Conservation (phyloP, 164 flowering plant species). For the Vitis labrusca region DNA sequence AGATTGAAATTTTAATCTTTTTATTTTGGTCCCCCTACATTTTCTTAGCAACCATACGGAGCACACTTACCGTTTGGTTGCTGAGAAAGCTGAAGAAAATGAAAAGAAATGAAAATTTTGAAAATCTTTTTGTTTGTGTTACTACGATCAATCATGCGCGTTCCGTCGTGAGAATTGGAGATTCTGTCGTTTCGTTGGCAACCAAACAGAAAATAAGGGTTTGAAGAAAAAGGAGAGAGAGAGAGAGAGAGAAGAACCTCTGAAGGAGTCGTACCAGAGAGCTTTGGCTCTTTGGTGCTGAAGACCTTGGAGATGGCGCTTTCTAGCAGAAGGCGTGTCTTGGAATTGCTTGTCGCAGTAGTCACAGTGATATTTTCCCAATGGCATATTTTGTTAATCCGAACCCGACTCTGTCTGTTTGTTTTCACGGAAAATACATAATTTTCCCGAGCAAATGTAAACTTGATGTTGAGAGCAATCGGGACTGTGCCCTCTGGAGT, state of each 20-base stretch:
- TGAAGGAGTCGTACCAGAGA: constrained; percentile 71
- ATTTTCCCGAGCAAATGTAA: too few relatives aligned
- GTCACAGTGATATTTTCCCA: constrained; percentile 85
- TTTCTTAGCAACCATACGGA: too few relatives aligned
- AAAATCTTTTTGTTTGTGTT: background rate
- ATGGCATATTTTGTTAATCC: constrained; percentile 39
- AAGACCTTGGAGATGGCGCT: constrained; percentile 76
- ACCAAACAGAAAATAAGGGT: background rate
- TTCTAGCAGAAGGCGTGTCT: constrained; percentile 71
- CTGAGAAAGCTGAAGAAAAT: background rate
- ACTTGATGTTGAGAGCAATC: too few relatives aligned
- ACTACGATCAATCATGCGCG: background rate
- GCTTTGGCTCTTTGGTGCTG: constrained; percentile 77
- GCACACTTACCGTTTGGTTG: background rate
- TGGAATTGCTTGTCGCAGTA: constrained; percentile 94
- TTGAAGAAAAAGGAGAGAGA: background rate
- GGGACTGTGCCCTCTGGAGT: too few relatives aligned
- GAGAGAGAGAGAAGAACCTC: constrained; percentile 19
- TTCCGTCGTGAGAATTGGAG: background rate
- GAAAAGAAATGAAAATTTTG: background rate
- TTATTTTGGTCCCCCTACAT: too few relatives aligned
- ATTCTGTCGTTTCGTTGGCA: background rate
- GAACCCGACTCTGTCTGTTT: too few relatives aligned
- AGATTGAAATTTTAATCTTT: too few relatives aligned
- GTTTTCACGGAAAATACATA: too few relatives aligned